Evolutionary conservation across 768 basidiomycete genomes (phyloP), one percentile per base, ranked within the genome.

Genomic region (Leccinum uliginosum): DNA sequence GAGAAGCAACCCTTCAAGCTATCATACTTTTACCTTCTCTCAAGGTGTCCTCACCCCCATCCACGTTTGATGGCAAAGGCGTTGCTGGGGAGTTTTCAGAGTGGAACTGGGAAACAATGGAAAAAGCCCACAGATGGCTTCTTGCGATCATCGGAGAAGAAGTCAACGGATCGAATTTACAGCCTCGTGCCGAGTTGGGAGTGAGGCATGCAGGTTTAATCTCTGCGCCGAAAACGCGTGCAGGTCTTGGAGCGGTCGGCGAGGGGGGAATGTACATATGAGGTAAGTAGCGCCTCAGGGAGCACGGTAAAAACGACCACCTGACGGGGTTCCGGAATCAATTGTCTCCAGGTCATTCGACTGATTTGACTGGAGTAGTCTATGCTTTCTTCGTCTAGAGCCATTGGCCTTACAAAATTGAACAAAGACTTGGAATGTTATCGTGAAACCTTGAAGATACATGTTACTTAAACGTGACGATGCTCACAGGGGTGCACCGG

Each of bases 191-290:
- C 54, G 70, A 71, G 56, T 55, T 43, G 6, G 47, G 24, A 51
- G 57, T 10, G 44, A 54, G 17, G 56, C 55, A 35, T 50, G 38
- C 38, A 21, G 27, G 34, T 19, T 50, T 38, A 19, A 27, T 38
- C n/a, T 51, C 45, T 34, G 23, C 23, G 29, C 45, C 56, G 44
- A 32, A 49, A 34, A 62, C 59, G 34, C 67, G 62, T 27, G 29
- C 50, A 5, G 6, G 32, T 38, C 56, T 60, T 27, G 62, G 59
- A 17, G 73, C 75, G 40, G 60, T 79, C 32, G 80, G 79, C 6
- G 82, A 83, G 35, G 78, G 78, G 3, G 70, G 77, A 21, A 80
- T 82, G 80, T 82, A 82, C 58, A 79, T 82, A 56, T 81, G 58
- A 71, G 1, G 23, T 1, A 71, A 1, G 23, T 1, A 11, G n/a